Evolutionary conservation across 352 stramenopile genomes (phyloP), one percentile per base, ranked within the genome.

Genomic region (Phytophthora aleatoria): DNA sequence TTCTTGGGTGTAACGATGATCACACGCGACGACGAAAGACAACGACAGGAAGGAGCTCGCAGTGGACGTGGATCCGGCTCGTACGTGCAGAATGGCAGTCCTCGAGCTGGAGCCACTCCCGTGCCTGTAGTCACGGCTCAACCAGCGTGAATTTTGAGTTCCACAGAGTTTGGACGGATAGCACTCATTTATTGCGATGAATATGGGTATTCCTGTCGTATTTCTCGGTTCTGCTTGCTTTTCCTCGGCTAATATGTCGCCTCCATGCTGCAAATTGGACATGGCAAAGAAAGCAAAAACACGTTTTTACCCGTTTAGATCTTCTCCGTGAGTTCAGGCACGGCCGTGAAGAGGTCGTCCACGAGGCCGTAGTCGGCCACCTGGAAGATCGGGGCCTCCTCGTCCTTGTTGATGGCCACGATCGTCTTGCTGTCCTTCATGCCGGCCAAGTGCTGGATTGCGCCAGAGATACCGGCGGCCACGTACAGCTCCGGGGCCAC

Each of bases 381-480:
- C 73, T 98, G 90, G 83, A 99, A 99, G 77, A 99, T 99, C 33
- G 98, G 98, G 8, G 97, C 97, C 64, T 99, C 97, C 38, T 97
- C 89, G 86, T 99, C 98, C 81, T 99, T 99, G 81, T 99, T 99
- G 77, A 99, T 99, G 38, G 96, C 96, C 31, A 99, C 97, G 73
- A 99, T 99, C 9, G 93, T 98, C 84, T 99, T 99, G 69, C 83
- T 97, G 81, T 99, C 98, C 83, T 99, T 99, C 98, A 99, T 99
- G 66, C 98, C 98, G 16, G 89, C 94, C 61, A 99, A 92, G 84
- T 99, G 98, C 86, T 99, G 98, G 82, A 99, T 99, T 15, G 98
- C 97, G 30, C 98, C 97, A 13, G 91, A 98, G 77, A 99, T 99
- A 69, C 98, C 98, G 30, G 88, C 88, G 11, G 95, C 96, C 64